Evolutionary conservation across 768 basidiomycete genomes (phyloP).

Genomic region (Boletellus ananiceps): DNA sequence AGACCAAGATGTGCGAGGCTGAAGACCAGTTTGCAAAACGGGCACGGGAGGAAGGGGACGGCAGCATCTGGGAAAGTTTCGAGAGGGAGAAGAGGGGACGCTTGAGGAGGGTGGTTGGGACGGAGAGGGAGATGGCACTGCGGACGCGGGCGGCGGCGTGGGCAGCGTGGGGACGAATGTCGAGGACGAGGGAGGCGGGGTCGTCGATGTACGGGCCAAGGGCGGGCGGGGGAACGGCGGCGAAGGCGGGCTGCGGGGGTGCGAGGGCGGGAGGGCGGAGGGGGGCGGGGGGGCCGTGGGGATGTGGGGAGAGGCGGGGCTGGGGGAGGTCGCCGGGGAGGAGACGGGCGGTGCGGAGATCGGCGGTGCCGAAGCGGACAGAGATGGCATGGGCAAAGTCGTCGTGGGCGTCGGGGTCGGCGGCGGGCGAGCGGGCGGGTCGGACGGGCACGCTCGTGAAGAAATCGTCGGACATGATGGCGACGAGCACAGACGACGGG

Average conservation of each 20-base stretch:
- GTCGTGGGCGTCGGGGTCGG: conserved; percentile 27
- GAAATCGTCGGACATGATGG: conserved; percentile 37
- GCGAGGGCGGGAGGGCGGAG: background rate
- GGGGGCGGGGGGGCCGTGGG: conserved; percentile 1
- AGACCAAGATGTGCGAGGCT: conserved; percentile 67
- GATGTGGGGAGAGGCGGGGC: conserved; percentile 19
- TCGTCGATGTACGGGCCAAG: conserved; percentile 33
- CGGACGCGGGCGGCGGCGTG: conserved; percentile 63
- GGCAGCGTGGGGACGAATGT: conserved; percentile 81
- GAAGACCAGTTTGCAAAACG: conserved; percentile 58
- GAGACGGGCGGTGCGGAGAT: conserved; percentile 37
- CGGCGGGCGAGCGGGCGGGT: conserved; percentile 7
- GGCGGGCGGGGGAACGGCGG: conserved; percentile 25
- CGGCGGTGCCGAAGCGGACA: conserved; percentile 38
- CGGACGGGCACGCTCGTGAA: conserved; percentile 33
- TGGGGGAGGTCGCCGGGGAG: conserved; percentile 24
- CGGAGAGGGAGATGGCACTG: conserved; percentile 75
- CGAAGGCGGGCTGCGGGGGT: conserved; percentile 13
- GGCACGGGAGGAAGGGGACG: conserved; percentile 49
- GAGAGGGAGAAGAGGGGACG: conserved; percentile 81
- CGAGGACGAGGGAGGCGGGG: conserved; percentile 61
- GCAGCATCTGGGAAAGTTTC: conserved; percentile 78
- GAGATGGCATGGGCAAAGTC: conserved; percentile 55
- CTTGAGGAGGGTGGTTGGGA: conserved; percentile 92
- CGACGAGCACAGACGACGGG: background rate